Conservation (phyloP, 1,284 basidiomycete genomes). For the Bondarzewia mesenterica region DNA sequence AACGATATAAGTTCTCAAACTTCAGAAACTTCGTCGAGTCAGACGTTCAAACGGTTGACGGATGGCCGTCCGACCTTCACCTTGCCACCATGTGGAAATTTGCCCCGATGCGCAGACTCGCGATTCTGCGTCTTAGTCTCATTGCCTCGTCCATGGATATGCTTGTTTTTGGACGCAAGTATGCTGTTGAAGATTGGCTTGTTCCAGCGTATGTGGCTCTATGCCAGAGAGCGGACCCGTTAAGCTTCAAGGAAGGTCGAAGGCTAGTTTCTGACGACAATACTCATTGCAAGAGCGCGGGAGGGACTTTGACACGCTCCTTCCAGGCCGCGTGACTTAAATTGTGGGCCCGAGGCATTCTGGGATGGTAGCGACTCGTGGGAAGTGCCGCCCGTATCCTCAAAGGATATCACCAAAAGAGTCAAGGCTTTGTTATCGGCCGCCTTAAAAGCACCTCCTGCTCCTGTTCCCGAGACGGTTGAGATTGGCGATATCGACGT, state of each 20-base stretch:
- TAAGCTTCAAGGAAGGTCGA: neutral
- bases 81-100: constrained; percentile 15
- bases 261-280: neutral
- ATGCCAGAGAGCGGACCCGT: constrained; percentile 17
- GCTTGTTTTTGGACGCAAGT: constrained; percentile 18
- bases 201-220: constrained; percentile 19
- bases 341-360: no score
- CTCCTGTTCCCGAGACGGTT: no score
- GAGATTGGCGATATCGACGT: no score
- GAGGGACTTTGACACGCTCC: neutral
- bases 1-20: no score
- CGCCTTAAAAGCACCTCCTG: no score
- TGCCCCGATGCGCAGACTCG: constrained; percentile 17
- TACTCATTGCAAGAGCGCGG: neutral
- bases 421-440: no score
- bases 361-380: no score
- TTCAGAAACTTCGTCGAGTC: neutral
- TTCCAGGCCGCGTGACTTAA: no score
- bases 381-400: no score
- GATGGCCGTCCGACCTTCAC: constrained; percentile 2
- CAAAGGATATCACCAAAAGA: no score
- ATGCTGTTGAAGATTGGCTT: constrained; percentile 20
- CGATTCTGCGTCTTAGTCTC: constrained; percentile 15
- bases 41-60: neutral
- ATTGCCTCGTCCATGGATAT: constrained; percentile 16